Evolutionary conservation across 2,329 filamentous ascomycete genomes (phyloP), one percentile per base, ranked within the genome.

Genomic region (Sordariomycetes sp.): DNA sequence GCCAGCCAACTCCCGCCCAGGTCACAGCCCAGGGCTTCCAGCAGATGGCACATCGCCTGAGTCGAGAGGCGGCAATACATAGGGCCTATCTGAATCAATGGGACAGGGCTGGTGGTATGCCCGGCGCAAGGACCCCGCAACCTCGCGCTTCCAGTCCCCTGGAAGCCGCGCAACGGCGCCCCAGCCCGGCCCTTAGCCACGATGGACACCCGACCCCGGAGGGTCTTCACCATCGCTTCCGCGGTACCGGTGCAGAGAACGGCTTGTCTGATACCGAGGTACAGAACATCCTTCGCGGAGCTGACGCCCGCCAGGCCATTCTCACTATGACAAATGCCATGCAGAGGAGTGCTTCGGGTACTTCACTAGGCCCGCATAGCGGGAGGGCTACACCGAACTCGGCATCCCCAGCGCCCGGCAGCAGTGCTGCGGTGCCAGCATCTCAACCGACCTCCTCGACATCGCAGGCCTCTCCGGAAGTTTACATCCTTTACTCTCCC

Each of bases 401-500:
- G 24, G 8, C 43, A 7, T 55, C 52, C 25, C 37, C 52, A n/a
- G 34, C 24, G 10, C 20, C 51, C 2, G 51, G 66, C 46, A 68
- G 66, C 59, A 67, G 62, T 53, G 54, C 65, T 16, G 40, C 18
- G 40, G 40, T 16, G 57, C 65, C 37, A 60, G 66, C 12, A 59
- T 62, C 37, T 57, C 54, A 58, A 62, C 56, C 57, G 60, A 60
- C 56, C 61, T 34, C 34, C 18, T 52, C 60, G 25, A 58, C 65
- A 16, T 54, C 67, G 20, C 66, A 66, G 35, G 70, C 70, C 25
- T 68, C 66, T 1, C 72, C 77, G 0, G 78, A 82, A 60, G 79
- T 85, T 1, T 86, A 85, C 62, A 78, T 87, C 25, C 66, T 87
- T 7, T 80, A 77, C 18, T 86, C 83, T 0, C 82, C 83, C 0